Evolutionary conservation across 305 asterid genomes (phyloP).

Genomic region (Fraxinus xanthoxyloides): DNA sequence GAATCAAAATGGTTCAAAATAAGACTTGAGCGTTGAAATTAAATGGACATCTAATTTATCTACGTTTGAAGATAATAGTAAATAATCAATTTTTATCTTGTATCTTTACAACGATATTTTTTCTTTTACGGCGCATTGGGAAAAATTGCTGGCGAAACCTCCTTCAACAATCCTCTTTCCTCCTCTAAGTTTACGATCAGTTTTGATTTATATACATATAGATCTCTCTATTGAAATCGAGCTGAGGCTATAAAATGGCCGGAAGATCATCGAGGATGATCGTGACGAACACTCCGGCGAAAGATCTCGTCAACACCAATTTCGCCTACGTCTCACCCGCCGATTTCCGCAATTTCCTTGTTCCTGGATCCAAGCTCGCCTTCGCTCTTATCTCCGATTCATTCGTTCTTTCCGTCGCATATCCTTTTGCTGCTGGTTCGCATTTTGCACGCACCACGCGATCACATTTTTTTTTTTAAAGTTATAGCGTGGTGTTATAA

Average conservation of each 20-base stretch:
- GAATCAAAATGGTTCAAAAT: too few relatives aligned
- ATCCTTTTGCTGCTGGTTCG: slow-evolving; percentile 50
- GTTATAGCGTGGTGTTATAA: not conserved
- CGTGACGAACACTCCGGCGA: slow-evolving; percentile 75
- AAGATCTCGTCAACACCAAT: slow-evolving; percentile 76
- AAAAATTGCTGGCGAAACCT: too few relatives aligned
- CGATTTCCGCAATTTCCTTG: slow-evolving; percentile 69
- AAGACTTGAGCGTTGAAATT: too few relatives aligned
- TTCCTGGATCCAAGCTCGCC: slow-evolving; percentile 64
- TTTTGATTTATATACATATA: not conserved
- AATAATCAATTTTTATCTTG: too few relatives aligned
- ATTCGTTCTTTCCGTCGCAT: slow-evolving; percentile 71
- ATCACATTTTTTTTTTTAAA: not conserved
- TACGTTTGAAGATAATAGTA: too few relatives aligned
- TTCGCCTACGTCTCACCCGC: slow-evolving; percentile 69
- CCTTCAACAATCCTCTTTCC: not conserved
- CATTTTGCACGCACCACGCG: not conserved
- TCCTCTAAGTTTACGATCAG: not conserved
- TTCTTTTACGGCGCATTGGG: too few relatives aligned
- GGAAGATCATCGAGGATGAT: slow-evolving; percentile 61
- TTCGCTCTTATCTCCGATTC: slow-evolving; percentile 63
- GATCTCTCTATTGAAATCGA: not conserved
- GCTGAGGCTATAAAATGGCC: slow-evolving; percentile 39
- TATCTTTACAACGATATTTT: too few relatives aligned
- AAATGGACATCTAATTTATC: too few relatives aligned